These are phyloP conservation scores for Pythium apleroticum DNA, from an alignment of 352 stramenopile genomes.

Conservation along the genomic window DNA sequence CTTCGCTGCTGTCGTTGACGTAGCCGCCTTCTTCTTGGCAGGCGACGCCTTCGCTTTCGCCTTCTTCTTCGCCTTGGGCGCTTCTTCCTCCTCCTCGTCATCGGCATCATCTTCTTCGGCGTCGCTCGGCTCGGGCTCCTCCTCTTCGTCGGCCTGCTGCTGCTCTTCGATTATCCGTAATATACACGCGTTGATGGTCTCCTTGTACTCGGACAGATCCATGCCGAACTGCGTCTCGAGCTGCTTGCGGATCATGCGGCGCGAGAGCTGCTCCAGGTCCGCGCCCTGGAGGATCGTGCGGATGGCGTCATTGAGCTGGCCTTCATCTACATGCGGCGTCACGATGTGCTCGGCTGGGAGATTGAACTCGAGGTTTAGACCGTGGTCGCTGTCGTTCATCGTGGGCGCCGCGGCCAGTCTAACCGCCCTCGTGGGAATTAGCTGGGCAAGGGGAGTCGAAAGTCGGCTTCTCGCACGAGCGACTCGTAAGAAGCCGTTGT, in stretches of 20 bases:
- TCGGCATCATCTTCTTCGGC: slow-evolving; percentile 45
- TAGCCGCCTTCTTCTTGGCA: slow-evolving; percentile 48
- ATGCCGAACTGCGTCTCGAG: slow-evolving; percentile 75
- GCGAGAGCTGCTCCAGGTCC: slow-evolving; percentile 83
- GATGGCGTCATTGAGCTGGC: slow-evolving; percentile 70
- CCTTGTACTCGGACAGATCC: slow-evolving; percentile 80
- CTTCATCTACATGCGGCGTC: slow-evolving; percentile 47
- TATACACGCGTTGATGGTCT: slow-evolving; percentile 83
- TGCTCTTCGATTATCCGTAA: slow-evolving; percentile 81
- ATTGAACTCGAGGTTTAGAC: slow-evolving; percentile 56
- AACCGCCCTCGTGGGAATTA: background rate
- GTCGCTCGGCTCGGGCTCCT: slow-evolving; percentile 45
- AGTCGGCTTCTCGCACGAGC: slow-evolving; percentile 18
- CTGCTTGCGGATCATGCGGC: slow-evolving; percentile 87
- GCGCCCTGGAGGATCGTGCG: slow-evolving; percentile 74
- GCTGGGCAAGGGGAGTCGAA: background rate
- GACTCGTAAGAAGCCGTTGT: background rate
- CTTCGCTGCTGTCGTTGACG: slow-evolving; percentile 36
- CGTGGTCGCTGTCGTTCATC: slow-evolving; percentile 58
- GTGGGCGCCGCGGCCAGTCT: slow-evolving; percentile 8
- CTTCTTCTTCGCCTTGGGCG: slow-evolving; percentile 37
- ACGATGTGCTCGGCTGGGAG: slow-evolving; percentile 41
- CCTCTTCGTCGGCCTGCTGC: slow-evolving; percentile 60
- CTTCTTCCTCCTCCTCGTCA: slow-evolving; percentile 45
- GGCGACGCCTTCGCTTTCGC: slow-evolving; percentile 28